A percentile compares a stretch with the other conserved stretches of the same genome.
phyloP scores from a whole-genome alignment of 1,284 basidiomycete genomes.

The Melampsora larici-populina region DNA sequence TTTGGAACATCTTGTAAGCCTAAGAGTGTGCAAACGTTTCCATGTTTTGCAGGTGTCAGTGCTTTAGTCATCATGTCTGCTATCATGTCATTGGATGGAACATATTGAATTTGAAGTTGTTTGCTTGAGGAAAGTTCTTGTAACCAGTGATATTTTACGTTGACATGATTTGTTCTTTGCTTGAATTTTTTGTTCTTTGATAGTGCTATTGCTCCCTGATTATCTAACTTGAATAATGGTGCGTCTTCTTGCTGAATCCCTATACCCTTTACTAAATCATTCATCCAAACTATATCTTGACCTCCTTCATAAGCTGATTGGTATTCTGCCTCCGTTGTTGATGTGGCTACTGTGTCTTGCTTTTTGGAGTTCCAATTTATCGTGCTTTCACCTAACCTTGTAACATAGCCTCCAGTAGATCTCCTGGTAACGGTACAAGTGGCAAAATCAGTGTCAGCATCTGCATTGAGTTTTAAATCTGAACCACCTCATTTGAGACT shows the following conservation, averaged over 20 bases:
- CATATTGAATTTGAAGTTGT: background rate
- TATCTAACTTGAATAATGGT: background rate
- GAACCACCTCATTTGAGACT: no score
- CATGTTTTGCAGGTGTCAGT: background rate
- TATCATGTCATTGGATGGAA: constrained; percentile 8
- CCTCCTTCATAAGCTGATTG: no score
- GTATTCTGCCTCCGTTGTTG: no score
- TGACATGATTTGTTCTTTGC: background rate
- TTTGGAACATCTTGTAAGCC: no score
- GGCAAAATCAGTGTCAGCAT: no score
- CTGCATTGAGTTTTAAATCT: no score
- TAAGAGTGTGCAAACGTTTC: no score
- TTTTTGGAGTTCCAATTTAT: no score
- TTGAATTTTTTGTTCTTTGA: background rate
- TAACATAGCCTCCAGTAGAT: background rate
- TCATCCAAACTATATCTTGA: background rate
- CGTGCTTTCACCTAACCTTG: background rate
- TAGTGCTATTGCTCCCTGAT: constrained; percentile 1
- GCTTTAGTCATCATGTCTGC: constrained; percentile 6
- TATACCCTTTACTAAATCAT: background rate
- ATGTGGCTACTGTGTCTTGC: no score
- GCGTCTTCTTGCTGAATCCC: no score
- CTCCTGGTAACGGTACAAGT: no score
- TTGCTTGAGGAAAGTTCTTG: background rate
- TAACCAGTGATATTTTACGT: no score